Base-by-base conservation (phyloP, 1,284 basidiomycete species). In the Irpex lacteus region DNA sequence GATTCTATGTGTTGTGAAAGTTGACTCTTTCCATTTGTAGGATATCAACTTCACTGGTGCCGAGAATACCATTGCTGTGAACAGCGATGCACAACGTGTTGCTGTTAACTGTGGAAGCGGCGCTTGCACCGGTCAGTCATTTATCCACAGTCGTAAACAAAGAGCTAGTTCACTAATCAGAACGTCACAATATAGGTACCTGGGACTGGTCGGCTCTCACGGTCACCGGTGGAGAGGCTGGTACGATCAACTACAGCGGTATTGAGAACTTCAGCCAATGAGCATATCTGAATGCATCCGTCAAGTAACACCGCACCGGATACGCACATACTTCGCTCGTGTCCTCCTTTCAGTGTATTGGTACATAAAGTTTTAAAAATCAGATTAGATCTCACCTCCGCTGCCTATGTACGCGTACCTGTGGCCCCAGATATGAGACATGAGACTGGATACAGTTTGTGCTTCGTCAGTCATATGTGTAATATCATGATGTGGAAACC, bases 181-280 rank as follows among this genome's bases (percentile, higher is more conserved):
- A 19, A 55, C n/a, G 40, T 44, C 53, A 44, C 15, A 15, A 44
- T 44, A 44, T 15, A 76, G 85, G 84, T 4, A 75, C 73, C 0
- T 87, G 86, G 85, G 72, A 85, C 68, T 88, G 84, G 82, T 73
- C 78, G 6, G 73, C 71, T 34, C 76, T 88, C 59, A 71, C 76
- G 59, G 77, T 80, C 5, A 76, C 75, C 5, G 85, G 85, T 4
- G 85, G 84, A 15, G 65, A 66, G 37, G 68, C 70, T 7, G 80
- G 82, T 64, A 65, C 69, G 15, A 76, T 77, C 60, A 76, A 83
- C 68, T 76, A 74, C 63, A 68, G 60, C 38, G 70, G 74, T 9
- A 75, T 82, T 61, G 60, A 40, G 38, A 75, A 76, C 50, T 82
- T 77, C 70, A 69, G 61, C 40, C 68, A 76, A 64, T 78, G 40